Percentiles rank a stretch among this genome's conserved stretches.
Conservation (phyloP, 768 basidiomycete genomes). For the Suillus sp. region DNA sequence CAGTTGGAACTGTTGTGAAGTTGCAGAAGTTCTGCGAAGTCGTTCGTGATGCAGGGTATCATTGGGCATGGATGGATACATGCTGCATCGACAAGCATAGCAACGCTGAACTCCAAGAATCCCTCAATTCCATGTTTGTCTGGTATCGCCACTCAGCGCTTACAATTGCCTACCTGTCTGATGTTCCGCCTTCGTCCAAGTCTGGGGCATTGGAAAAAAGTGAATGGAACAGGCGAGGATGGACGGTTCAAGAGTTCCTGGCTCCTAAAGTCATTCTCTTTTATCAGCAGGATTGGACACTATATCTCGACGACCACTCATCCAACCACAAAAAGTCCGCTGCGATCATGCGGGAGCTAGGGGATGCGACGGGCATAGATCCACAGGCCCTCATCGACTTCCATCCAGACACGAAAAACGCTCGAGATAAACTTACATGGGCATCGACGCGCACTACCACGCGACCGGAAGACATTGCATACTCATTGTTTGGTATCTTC, state of each 20-base stretch:
- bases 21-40: neutral
- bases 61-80: neutral
- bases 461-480: neutral
- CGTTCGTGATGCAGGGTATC: neutral
- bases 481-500: neutral
- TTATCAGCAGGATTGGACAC: neutral
- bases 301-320: neutral
- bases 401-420: neutral
- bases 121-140: neutral
- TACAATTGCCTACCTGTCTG: neutral
- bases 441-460: neutral
- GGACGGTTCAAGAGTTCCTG: neutral
- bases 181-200: neutral
- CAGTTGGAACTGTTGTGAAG: neutral
- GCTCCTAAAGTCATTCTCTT: neutral
- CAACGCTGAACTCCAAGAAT: neutral
- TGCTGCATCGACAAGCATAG: neutral
- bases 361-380: neutral
- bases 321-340: neutral
- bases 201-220: neutral
- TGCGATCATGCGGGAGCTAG: neutral
- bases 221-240: neutral
- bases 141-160: neutral
- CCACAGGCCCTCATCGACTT: neutral
- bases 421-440: neutral